Base-by-base conservation (phyloP, 192 early-diverging fungal species). In the Coemansia sp. region DNA sequence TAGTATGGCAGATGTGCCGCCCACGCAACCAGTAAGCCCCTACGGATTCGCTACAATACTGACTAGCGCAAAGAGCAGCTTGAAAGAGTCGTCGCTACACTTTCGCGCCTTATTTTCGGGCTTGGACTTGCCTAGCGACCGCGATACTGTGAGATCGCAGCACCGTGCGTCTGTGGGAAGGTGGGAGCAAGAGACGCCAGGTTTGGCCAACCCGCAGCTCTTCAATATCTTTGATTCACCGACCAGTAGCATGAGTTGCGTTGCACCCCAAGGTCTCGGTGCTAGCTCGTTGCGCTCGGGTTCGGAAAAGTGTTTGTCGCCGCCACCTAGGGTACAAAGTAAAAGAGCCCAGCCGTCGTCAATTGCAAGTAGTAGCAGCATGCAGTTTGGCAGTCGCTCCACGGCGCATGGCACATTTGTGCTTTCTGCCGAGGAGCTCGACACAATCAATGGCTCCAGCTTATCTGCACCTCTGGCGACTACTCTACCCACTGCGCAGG, bases 41-140 rank as follows among this genome's bases (percentile, higher is more conserved):
- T 27, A 10, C 12, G 63, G 70, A 2, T 11, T 79, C 49, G 42
- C 62, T 15, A 54, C 31, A 36, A 20, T 76, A 16, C n/a, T 68
- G 33, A 63, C 52, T 38, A 69, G 62, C 47, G 74, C 78, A 38
- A 72, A 69, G 24, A 65, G 67, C 64, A 73, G 73, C 59, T 40
- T 75, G 31, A 72, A 63, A 41, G 78, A 80, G 43, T 75, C 78
- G 55, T 65, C 72, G 6, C 6, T 68, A 57, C 61, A 69, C 12
- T 76, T 80, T 57, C 69, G 65, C 11, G 78, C 78, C 3, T 65
- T 75, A 15, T 80, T 80, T 49, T 75, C 66, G 5, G 74, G 78
- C 3, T 43, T 72, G n/a, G 67, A 66, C 9, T 16, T 70, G 12
- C 43, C 66, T 4, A 22, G 22, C 29, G 52, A 46, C 27, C 52